These are phyloP conservation scores for Arthrocladium fulminans DNA, from an alignment of 2,329 filamentous ascomycete species.

Conservation along the genomic window DNA sequence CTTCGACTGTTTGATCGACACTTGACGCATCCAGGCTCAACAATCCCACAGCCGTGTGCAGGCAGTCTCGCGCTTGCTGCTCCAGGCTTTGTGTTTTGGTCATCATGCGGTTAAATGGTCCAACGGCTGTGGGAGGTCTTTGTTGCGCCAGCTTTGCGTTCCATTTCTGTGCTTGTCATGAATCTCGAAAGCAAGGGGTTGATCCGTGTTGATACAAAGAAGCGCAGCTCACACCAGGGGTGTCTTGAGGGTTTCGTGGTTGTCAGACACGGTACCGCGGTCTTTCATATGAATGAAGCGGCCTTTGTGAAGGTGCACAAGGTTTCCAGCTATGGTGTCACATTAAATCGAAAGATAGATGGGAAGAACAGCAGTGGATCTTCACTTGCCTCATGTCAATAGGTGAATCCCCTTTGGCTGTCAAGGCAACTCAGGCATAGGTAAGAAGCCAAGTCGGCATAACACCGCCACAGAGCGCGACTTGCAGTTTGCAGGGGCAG, in stretches of 20 bases:
- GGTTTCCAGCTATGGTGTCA: not conserved
- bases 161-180: not conserved
- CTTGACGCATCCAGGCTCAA: not conserved
- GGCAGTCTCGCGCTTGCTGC: not conserved
- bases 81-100: not conserved
- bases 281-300: not conserved
- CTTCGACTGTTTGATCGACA: not conserved
- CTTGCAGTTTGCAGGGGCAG: not conserved
- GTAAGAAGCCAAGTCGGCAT: not conserved
- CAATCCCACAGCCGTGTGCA: not conserved
- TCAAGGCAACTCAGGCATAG: not conserved
- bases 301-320: not conserved
- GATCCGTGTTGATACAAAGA: not conserved
- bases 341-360: not conserved
- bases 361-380: not conserved
- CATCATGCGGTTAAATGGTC: not conserved
- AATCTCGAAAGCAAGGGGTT: not conserved
- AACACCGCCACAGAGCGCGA: not conserved
- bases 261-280: not conserved
- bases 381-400: not conserved
- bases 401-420: not conserved
- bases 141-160: not conserved
- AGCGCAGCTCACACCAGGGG: not conserved
- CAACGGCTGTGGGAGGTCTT: not conserved
- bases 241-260: not conserved